Base-by-base conservation (phyloP, 331 rosid species). In the Prunus yedoensis region DNA sequence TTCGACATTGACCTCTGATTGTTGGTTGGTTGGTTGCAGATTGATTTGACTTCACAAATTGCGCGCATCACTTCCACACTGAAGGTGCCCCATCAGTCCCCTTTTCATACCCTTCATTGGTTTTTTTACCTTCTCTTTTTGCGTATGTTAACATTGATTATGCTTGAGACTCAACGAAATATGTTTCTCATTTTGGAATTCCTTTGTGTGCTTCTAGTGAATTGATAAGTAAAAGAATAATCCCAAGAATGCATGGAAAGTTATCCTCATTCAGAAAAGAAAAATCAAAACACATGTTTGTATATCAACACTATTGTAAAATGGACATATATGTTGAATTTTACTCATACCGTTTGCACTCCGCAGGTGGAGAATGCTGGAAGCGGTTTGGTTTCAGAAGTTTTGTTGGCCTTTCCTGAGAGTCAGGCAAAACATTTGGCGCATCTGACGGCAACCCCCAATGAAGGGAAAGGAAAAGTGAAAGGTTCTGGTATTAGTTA, bases 31-130 rank as follows among this genome's bases (percentile, higher is more conserved):
- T 17, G 13, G 50, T 66, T 83, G 88, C 96, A 95, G 99, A 86
- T 92, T 78, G 99, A 95, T 80, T 84, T 92, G 85, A 87, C 94
- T 11, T 90, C 99, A 4, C 99, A 95, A 81, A 85, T 88, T 81
- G 94, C 82, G 70, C 97, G 98, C 80, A 61, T 85, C 85, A 68
- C 87, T 66, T 83, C 97, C 68, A 63, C 96, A n/a, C 79, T 95
- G 0, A 95, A 91, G 99, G 99, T 94, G 51, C 80, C 61, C 54
- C 28, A 25, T 12, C 21, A 49, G 25, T 61, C 8, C 61, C 62
- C 35, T 73, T 18, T 68, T 76, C 49, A 30, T 78, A n/a, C 41
- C 73, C 65, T 54, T 15, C 16, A 30, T 47, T 77, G 23, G 58
- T 51, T 57, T 73, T 54, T 28, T 52, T 18, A 60, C 38, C 9